Percentiles rank a stretch among this genome's conserved stretches.
Evolutionary conservation across 495 filamentous ascomycete species (phyloP).

Genomic region (Pyrenula massariospora): DNA sequence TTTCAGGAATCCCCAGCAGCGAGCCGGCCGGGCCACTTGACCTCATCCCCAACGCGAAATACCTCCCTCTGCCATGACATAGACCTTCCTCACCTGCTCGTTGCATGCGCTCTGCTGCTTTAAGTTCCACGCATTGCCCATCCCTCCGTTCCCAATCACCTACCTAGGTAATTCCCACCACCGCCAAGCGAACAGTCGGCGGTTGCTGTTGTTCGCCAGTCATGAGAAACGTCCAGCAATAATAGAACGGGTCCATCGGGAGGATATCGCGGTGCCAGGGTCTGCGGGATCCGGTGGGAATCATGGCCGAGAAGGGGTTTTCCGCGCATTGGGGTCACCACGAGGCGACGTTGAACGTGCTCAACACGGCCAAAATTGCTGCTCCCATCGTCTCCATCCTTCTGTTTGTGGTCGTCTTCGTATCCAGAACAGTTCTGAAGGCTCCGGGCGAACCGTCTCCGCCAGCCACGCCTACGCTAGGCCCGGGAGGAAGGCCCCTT

Average conservation of each 20-base stretch:
- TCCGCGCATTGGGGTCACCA: background rate
- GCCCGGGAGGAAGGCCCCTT: slow-evolving; percentile 74
- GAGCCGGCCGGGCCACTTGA: background rate
- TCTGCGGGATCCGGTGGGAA: background rate
- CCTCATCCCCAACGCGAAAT: too few species aligned
- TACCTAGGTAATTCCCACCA: too few species aligned
- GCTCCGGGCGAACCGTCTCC: slow-evolving; percentile 19
- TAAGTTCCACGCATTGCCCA: too few species aligned
- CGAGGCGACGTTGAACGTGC: background rate
- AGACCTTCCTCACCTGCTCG: too few species aligned
- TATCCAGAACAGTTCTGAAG: slow-evolving; percentile 45
- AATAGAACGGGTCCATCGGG: background rate
- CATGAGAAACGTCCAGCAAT: background rate
- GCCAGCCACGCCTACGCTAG: slow-evolving; percentile 22
- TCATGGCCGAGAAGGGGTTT: background rate
- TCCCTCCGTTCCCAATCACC: too few species aligned
- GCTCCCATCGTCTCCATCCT: slow-evolving; percentile 57
- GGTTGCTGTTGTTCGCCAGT: background rate
- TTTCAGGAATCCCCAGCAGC: background rate
- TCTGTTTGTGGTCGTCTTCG: slow-evolving; percentile 56
- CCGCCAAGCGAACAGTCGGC: background rate
- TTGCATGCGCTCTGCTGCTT: too few species aligned
- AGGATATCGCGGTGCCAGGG: slow-evolving; percentile 4
- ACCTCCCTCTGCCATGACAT: too few species aligned
- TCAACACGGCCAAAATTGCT: slow-evolving; percentile 42